Base-by-base conservation (phyloP, 164 flowering plant genomes). In the Euptelea pleiosperma region DNA sequence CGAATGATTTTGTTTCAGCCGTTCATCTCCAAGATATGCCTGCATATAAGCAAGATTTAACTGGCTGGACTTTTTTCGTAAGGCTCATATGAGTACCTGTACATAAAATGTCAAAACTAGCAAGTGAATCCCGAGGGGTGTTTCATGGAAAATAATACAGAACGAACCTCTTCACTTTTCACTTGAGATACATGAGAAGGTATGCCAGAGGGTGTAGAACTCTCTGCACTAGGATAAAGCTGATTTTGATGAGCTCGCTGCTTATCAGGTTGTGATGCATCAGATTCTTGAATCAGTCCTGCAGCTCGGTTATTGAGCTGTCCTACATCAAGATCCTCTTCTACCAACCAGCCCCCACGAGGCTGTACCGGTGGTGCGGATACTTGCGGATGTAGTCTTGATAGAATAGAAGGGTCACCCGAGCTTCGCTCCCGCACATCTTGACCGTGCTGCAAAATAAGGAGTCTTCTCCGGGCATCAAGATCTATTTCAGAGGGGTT, bases 111-210 rank as follows among this genome's bases (percentile, higher is more conserved):
- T 31, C 46, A 54, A 28, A 30, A 50, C 56, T 50, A 41, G 52
- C 26, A 64, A 40, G 33, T 40, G 29, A 62, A 53, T 46, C 31
- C 53, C 9, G 15, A 47, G 9, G 21, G 9, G 19, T 8, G 44
- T 37, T 39, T 43, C 26, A 52, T 64, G 16, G 8, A 30, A 40
- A 60, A 9, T 51, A 30, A 58, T 10, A 2, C 15, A 12, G 12
- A 31, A 71, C 72, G 51, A 63, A 85, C 94, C 91, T 82, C 89
- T 62, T 81, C 85, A 60, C 31, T 57, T 77, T 76, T 86, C 59
- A 50, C 67, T 52, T 70, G 74, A 35, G 81, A 43, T 31, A 51
- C 66, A 47, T 58, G 63, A 43, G 69, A 52, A 18, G 55, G 44
- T 52, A 42, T 44, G 55, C 61, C 69, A 29, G 60, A 42, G 33